A percentile compares a stretch with the other conserved stretches of the same genome.
Conservation (phyloP, 441 rosid genomes). For the Syzygium malaccense region DNA sequence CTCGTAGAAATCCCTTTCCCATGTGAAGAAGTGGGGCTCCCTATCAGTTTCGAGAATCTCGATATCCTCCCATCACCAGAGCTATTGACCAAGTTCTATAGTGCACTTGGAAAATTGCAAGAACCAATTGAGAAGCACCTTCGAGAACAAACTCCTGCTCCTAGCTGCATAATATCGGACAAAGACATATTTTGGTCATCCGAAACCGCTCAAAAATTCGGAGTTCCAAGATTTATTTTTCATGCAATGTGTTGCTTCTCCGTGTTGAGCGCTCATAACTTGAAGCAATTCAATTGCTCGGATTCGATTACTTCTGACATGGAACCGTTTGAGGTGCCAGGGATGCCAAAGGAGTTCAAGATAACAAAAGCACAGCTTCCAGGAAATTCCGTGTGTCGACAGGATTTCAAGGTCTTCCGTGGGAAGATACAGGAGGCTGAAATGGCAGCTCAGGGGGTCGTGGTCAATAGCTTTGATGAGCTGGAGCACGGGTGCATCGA, state of each 20-base stretch:
- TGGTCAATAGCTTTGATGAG: constrained; percentile 42
- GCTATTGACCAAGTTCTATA: constrained; percentile 25
- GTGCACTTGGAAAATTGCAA: constrained; percentile 24
- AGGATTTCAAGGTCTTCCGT: constrained; percentile 29
- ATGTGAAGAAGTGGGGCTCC: constrained; percentile 33
- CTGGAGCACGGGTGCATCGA: constrained; percentile 33
- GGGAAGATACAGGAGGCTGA: constrained; percentile 44
- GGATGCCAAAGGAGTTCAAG: constrained; percentile 26
- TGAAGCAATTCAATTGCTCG: constrained; percentile 11
- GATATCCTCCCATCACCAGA: constrained; percentile 36
- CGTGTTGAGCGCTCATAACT: constrained; percentile 29
- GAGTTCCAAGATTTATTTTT: constrained; percentile 39
- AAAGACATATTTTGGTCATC: constrained; percentile 36
- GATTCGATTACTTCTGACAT: constrained; percentile 17
- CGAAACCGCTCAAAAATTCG: constrained; percentile 22
- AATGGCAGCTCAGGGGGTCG: constrained; percentile 34
- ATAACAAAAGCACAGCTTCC: constrained; percentile 44
- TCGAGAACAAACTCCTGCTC: constrained; percentile 15
- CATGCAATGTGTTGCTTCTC: constrained; percentile 42
- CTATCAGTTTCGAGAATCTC: constrained; percentile 37
- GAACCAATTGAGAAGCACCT: constrained; percentile 34
- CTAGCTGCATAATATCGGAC: constrained; percentile 48
- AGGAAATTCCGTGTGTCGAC: constrained; percentile 21
- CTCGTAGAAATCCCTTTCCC: constrained; percentile 27
- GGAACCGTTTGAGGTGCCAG: constrained; percentile 33